Evolutionary conservation across 192 early-diverging fungal genomes (phyloP).

Genomic region (Gryganskiella cystojenkinii): DNA sequence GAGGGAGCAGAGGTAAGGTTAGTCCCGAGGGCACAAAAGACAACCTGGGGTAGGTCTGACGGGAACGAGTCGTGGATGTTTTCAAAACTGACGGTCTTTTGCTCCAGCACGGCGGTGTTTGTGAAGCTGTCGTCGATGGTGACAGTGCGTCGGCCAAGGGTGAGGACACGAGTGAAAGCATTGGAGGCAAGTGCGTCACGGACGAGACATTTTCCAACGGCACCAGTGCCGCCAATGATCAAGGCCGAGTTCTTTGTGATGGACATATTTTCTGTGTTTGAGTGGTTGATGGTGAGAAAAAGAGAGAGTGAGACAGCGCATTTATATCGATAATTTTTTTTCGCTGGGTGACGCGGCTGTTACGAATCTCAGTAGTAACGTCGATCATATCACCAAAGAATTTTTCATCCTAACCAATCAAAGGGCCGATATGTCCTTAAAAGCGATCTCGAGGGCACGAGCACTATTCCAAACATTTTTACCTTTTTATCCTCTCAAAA

Average conservation of each 20-base stretch:
- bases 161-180: constrained; percentile 61
- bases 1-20: constrained; percentile 73
- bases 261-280: constrained; percentile 13
- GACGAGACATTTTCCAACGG: constrained; percentile 67
- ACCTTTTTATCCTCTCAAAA: too few relatives aligned
- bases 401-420: too few relatives aligned
- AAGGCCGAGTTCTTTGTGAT: constrained; percentile 43
- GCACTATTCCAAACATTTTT: too few relatives aligned
- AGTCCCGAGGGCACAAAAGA: constrained; percentile 81
- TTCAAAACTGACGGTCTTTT: constrained; percentile 81
- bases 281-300: constrained; percentile 14
- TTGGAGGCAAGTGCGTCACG: constrained; percentile 61
- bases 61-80: constrained; percentile 60
- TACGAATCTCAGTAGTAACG: too few relatives aligned
- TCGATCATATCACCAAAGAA: too few relatives aligned
- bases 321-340: too few relatives aligned
- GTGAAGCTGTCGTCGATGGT: constrained; percentile 24
- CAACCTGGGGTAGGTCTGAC: constrained; percentile 49
- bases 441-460: too few relatives aligned
- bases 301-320: too few relatives aligned
- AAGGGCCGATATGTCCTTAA: too few relatives aligned
- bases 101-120: constrained; percentile 51
- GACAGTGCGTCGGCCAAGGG: constrained; percentile 65
- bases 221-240: constrained; percentile 62
- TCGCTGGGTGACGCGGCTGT: too few relatives aligned